Base-by-base conservation (phyloP, 169 alveolate species). In the Plasmodium coatneyi region DNA sequence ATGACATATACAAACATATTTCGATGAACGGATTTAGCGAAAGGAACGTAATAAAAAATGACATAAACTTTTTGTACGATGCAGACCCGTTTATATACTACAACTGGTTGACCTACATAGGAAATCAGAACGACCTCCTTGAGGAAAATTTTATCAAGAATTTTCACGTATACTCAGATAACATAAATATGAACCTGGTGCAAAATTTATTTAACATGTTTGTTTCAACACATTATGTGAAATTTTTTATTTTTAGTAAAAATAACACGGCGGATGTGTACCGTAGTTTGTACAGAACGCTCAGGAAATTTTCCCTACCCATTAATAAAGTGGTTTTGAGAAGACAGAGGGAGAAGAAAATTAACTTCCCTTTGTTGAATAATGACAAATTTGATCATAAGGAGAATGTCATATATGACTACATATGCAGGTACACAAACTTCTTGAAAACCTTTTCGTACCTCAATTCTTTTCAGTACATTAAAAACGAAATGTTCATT, bases 81-180 rank as follows among this genome's bases (percentile, higher is more conserved):
- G 19, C 79, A n/a, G 90, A 90, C 25, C 95, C 95, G 0, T 90
- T 90, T 10, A 70, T 90, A 30, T 90, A 22, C 39, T 90, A 90
- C 76, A 90, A 90, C 70, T 90, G 95, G 95, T 4, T 81, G 54
- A 80, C 92, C 10, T 49, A 90, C 54, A 5, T 80, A 30, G 95
- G 92, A 19, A 71, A 90, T 90, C 92, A 80, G 60, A 87, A 46
- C 36, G 1, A 79, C 22, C 12, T 76, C 12, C 22, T 30, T 19
- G 3, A 19, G 19, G 22, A 54, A 3, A 34, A 76, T 3, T 87
- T 87, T 76, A 78, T 71, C 28, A 41, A 87, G 32, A 80, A 87
- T 30, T 19, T 87, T 5, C 54, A 32, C 39, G 41, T 87, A 10
- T 87, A 56, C 41, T 70, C 92, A 49, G 90, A 66, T 39, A 81